These are phyloP conservation scores for Colletotrichum somersetense DNA, from an alignment of 2,329 filamentous ascomycete genomes.

Conservation along the genomic window DNA sequence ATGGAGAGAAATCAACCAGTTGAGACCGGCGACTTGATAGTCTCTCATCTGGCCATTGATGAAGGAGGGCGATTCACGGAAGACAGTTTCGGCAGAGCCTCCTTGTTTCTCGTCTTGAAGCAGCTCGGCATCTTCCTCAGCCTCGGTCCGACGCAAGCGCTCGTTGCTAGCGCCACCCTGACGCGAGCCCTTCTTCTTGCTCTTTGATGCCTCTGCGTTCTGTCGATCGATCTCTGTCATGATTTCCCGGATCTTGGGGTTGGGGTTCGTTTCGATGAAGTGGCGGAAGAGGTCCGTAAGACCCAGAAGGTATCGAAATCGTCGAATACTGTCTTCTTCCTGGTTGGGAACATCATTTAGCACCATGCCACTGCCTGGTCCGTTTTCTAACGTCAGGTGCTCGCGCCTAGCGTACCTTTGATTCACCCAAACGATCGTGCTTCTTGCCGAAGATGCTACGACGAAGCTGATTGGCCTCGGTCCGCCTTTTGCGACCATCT, in stretches of 20 bases:
- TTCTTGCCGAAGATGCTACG: conserved; percentile 96
- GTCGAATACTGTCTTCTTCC: conserved; percentile 95
- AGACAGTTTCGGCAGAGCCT: conserved; percentile 87
- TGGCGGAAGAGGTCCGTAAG: conserved; percentile 97
- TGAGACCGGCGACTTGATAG: conserved; percentile 94
- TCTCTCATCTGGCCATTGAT: conserved; percentile 93
- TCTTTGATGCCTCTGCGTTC: conserved; percentile 79
- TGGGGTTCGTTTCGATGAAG: conserved; percentile 97
- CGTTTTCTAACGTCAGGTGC: too few relatives aligned
- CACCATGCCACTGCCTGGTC: neutral
- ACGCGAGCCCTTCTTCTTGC: conserved; percentile 80
- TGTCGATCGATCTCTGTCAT: conserved; percentile 95
- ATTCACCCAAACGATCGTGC: conserved; percentile 90
- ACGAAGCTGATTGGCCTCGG: conserved; percentile 89
- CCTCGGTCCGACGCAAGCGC: conserved; percentile 88
- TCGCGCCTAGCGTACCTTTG: conserved; percentile 73
- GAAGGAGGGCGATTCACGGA: conserved; percentile 93
- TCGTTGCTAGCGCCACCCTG: conserved; percentile 87
- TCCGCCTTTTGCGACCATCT: conserved; percentile 87
- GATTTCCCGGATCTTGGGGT: conserved; percentile 93
- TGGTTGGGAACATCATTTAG: conserved; percentile 50
- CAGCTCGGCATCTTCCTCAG: conserved; percentile 95
- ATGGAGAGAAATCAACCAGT: conserved; percentile 97
- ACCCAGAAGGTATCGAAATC: conserved; percentile 94
- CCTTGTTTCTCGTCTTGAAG: conserved; percentile 90